Base-by-base conservation (phyloP, 805 yeast genomes). In the Wilhelminamyces savonicus region DNA sequence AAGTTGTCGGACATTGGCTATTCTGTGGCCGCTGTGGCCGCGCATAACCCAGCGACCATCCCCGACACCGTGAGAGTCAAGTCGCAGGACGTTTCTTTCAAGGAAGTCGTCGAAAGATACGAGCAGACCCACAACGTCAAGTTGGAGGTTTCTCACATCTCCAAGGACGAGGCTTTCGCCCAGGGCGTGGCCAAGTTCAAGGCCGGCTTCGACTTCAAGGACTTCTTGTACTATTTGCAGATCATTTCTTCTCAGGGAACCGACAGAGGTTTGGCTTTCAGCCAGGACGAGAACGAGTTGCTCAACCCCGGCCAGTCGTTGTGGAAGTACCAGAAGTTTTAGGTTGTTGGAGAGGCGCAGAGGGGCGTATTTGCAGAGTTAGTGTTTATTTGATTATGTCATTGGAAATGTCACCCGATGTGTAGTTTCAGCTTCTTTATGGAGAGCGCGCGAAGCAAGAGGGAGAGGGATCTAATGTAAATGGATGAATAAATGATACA, bases 41-140 rank as follows among this genome's bases (percentile, higher is more conserved):
- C 73, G 13, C 28, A 26, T 27, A 59, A 64, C 23, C 57, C 61
- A 5, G 24, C 58, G 0, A 27, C 47, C 4, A 41, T 74, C 13
- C 77, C 78, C 16, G 66, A 73, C 36, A 39, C 28, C 13, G 34
- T 74, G 13, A 60, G 66, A 43, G 45, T 72, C 20, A 58, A 56
- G 29, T 66, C 76, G 13, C 71, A 59, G 21, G 39, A 30, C n/a
- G 48, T 61, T 23, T 44, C 71, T 0, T 48, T 59, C 19, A 59
- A 58, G 33, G 59, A 69, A 12, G 46, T 69, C 4, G 47, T 60
- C 29, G 40, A 52, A 8, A 50, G 37, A 22, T 74, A 67, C 39
- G 74, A 71, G 44, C 41, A 55, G 36, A 31, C 41, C 8, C 61
- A 66, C 37, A 41, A 52, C 29, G 57, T 58, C 26, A 56, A 46